Percentiles rank a stretch among this genome's conserved stretches.
Evolutionary conservation across 768 basidiomycete genomes (phyloP).

Genomic region (Melanogaster broomeanus): DNA sequence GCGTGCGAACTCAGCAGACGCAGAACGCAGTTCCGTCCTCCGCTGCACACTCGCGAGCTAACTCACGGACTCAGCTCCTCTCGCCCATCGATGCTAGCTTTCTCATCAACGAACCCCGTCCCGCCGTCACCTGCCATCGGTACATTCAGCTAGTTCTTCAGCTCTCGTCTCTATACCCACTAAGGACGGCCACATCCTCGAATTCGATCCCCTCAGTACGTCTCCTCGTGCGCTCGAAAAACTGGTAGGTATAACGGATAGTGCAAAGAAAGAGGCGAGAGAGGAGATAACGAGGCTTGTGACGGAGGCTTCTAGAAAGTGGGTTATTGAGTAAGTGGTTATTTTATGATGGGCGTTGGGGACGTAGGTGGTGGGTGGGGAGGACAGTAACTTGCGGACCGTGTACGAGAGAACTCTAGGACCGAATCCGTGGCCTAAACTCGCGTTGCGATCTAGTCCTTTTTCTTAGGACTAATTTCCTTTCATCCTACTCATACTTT

Average conservation of each 20-base stretch:
- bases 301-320: slow-evolving; percentile 73
- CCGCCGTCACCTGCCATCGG: not conserved
- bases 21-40: slow-evolving; percentile 47
- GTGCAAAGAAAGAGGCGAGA: slow-evolving; percentile 81
- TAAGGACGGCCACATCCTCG: slow-evolving; percentile 77
- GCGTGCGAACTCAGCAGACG: slow-evolving; percentile 54
- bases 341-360: too few species aligned
- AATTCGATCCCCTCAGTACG: slow-evolving; percentile 81
- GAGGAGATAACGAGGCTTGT: slow-evolving; percentile 75
- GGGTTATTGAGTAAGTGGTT: slow-evolving; percentile 55
- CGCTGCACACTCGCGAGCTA: slow-evolving; percentile 46
- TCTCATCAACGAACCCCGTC: slow-evolving; percentile 2
- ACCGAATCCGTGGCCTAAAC: not conserved
- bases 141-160: slow-evolving; percentile 35
- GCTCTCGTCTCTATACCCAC: slow-evolving; percentile 79
- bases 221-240: slow-evolving; percentile 73
- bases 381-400: not conserved
- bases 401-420: too few species aligned
- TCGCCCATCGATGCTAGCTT: slow-evolving; percentile 18
- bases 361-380: not conserved
- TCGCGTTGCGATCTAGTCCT: not conserved
- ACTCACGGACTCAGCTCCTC: slow-evolving; percentile 33
- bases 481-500: too few species aligned
- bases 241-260: slow-evolving; percentile 75
- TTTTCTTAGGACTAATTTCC: not conserved